phyloP scores from a whole-genome alignment of 306 rosid genomes.

The Potentilla sterilis region DNA sequence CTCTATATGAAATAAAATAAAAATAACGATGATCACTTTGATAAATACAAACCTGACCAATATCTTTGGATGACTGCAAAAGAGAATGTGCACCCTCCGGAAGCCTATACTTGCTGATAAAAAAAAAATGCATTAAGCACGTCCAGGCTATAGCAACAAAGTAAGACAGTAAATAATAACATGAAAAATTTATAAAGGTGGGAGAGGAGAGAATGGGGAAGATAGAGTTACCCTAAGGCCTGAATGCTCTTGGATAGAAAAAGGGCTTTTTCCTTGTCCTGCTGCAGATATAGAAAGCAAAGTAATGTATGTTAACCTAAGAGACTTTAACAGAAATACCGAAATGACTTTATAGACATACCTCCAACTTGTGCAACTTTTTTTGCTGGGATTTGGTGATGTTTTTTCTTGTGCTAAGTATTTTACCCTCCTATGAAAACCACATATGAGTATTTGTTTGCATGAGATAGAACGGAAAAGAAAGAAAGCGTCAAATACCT shows the following conservation, averaged over 20 bases:
- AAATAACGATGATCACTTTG: background rate
- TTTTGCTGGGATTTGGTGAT: conserved; percentile 69
- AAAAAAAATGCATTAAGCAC: background rate
- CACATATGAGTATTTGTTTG: background rate
- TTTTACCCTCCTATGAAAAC: conserved; percentile 34
- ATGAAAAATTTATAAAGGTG: background rate
- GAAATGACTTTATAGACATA: conserved; percentile 15
- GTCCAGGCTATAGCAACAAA: background rate
- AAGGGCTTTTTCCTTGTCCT: conserved; percentile 58
- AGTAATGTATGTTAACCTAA: conserved; percentile 18
- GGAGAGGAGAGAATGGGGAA: background rate
- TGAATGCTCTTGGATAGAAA: conserved; percentile 54
- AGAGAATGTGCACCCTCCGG: conserved; percentile 71
- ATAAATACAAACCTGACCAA: conserved; percentile 63
- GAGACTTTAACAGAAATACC: conserved; percentile 12
- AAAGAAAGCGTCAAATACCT: conserved; percentile 10
- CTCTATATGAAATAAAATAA: background rate
- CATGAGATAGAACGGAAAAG: background rate
- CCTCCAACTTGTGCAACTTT: conserved; percentile 77
- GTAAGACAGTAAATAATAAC: background rate
- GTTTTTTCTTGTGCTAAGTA: conserved; percentile 25
- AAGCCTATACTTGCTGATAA: conserved; percentile 62
- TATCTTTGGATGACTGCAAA: conserved; percentile 57
- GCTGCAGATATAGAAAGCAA: conserved; percentile 42
- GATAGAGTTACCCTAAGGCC: conserved; percentile 55